Base-by-base conservation (phyloP, 768 basidiomycete genomes). In the Rossbeevera mucosa region DNA sequence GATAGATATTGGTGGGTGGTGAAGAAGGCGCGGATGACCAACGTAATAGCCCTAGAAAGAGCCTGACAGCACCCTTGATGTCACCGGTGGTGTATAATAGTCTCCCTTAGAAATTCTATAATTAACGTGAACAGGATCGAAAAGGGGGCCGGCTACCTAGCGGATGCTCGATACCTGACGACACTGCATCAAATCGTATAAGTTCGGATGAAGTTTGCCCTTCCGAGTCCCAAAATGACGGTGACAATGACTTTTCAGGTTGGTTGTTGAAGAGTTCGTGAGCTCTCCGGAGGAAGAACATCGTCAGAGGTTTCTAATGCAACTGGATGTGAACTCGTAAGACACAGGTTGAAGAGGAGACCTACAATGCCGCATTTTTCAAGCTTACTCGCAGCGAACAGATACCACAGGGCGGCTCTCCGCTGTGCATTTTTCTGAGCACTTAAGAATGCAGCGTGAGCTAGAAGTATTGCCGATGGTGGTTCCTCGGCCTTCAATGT, bases 81-180 rank as follows among this genome's bases (percentile, higher is more conserved):
- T 94, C 83, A 11, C 94, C 94, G n/a, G 88, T 86, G 1, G 91
- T 92, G 66, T 96, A 98, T 33, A 93, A 72, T 55, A 98, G 71
- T 36, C 94, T 78, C 29, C 91, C 95, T 91, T 38, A 38, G n/a
- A 48, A 26, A 50, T 50, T 26, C 29, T 48, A 45, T 41, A n/a
- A 21, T 54, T 49, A 44, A 47, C 52, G 49, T 42, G 12, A 46
- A 57, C 18, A 47, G 42, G 44, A 56, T 48, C 36, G 36, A 38
- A 16, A 44, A 36, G 33, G 22, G 11, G 14, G 47, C 48, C 47
- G 22, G 12, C 69, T 29, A 85, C 90, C 91, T 57, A 93, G 69
- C 14, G 90, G 82, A 68, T 91, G 86, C 54, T 91, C 88, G 28
- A 93, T 83, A 7, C 84, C 84, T 42, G 86, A 78, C 50, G 83